Conservation (phyloP, 148 eudicot genomes). For the Diospyros kaki region DNA sequence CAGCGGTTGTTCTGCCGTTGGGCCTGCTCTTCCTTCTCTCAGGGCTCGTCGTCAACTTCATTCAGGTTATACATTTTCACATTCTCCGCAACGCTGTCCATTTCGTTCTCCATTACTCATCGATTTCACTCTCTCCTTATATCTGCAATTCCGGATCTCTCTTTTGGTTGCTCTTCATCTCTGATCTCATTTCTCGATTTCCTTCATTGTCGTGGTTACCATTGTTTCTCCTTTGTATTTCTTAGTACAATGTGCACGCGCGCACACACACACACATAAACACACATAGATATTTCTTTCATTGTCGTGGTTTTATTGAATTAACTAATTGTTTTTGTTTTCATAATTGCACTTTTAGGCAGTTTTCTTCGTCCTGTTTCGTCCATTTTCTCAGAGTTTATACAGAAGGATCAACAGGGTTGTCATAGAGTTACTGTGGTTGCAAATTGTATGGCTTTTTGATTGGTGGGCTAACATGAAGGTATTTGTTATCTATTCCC, state of each 20-base stretch:
- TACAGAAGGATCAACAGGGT: constrained; percentile 59
- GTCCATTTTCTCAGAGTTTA: constrained; percentile 53
- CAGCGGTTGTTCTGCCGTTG: constrained; percentile 44
- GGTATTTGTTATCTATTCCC: constrained; percentile 29
- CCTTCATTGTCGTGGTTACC: background rate
- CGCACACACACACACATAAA: too few relatives aligned
- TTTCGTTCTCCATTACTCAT: too few relatives aligned
- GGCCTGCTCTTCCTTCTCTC: constrained; percentile 60
- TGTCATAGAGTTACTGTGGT: constrained; percentile 57
- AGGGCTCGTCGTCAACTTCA: constrained; percentile 59
- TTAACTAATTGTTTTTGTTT: background rate
- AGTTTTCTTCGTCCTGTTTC: constrained; percentile 43
- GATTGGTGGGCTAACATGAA: constrained; percentile 91
- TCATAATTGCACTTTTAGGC: constrained; percentile 43
- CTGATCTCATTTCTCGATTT: background rate
- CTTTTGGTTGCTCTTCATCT: too few relatives aligned
- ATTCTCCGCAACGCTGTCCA: background rate
- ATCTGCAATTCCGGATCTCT: background rate
- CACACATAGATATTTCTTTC: too few relatives aligned
- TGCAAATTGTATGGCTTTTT: constrained; percentile 69
- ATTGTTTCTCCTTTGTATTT: background rate
- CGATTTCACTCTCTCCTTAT: background rate
- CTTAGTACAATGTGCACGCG: too few relatives aligned
- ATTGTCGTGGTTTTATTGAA: background rate
- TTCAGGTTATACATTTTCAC: constrained; percentile 42